Base-by-base conservation (phyloP, 2,329 filamentous ascomycete species). In the Sporothrix brunneoviolacea region DNA sequence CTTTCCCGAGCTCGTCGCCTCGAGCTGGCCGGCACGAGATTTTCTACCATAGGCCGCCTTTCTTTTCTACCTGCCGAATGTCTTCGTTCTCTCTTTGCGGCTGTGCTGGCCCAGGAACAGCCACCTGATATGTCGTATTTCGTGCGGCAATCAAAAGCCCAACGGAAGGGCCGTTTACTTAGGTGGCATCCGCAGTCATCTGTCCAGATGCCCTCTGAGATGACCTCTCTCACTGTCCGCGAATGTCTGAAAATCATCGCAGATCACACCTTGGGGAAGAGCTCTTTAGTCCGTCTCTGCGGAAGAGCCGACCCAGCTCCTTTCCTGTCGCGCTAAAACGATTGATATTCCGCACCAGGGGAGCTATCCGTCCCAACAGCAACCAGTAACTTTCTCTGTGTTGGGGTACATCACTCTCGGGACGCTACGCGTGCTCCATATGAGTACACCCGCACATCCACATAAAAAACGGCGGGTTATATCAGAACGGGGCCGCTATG, bases 361-460 rank as follows among this genome's bases (percentile, higher is more conserved):
- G 44, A 38, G 21, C 24, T 22, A 38, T 30, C 44, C 44, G 44
- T 39, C 44, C 44, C 44, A 47, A 47, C 35, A 39, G 33, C 32
- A 27, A 36, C 12, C 32, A n/a, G n/a, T 18, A 35, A 13, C 32
- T 4, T 15, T 33, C n/a, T 15, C 12, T 33, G 32, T 33, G 32
- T 33, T 33, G 6, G 32, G 12, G 32, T 33, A 33, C n/a, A n/a
- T n/a, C n/a, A n/a, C n/a, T n/a, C n/a, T n/a, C n/a, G n/a, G n/a
- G n/a, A n/a, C n/a, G n/a, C n/a, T n/a, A n/a, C n/a, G n/a, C n/a
- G n/a, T n/a, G n/a, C n/a, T n/a, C n/a, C n/a, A n/a, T n/a, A n/a
- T n/a, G n/a, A n/a, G n/a, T 28, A 6, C 24, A 10, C 10, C 24
- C 6, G 10, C 24, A 28, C 24, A 10, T 28, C 24, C 30, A 33